Evolutionary conservation across 495 filamentous ascomycete genomes (phyloP).

Genomic region (Lasiosphaeria hispida): DNA sequence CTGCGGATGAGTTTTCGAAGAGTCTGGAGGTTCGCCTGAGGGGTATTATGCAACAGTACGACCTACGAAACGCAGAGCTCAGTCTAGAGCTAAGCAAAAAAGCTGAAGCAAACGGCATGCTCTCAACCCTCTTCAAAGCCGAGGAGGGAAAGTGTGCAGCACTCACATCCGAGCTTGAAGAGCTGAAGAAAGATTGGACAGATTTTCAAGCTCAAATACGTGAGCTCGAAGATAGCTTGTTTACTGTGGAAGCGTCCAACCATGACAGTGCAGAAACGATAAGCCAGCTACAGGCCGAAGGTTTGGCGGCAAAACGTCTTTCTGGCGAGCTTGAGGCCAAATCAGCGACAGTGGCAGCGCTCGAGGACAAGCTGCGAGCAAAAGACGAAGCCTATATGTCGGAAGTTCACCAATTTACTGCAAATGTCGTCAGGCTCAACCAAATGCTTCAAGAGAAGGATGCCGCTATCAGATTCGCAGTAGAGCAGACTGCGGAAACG

Average conservation of each 20-base stretch:
- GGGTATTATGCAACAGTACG: constrained; percentile 18
- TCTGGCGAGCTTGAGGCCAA: constrained; percentile 15
- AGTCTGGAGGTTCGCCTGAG: constrained; percentile 16
- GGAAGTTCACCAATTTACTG: constrained; percentile 11
- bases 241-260: constrained; percentile 7
- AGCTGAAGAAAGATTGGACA: constrained; percentile 5
- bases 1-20: neutral
- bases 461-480: neutral
- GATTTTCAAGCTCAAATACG: constrained; percentile 14
- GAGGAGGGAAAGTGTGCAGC: constrained; percentile 16
- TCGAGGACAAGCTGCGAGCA: constrained; percentile 16
- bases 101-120: constrained; percentile 23
- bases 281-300: neutral
- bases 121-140: constrained; percentile 16
- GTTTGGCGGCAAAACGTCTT: constrained; percentile 6
- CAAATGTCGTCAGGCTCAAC: constrained; percentile 17
- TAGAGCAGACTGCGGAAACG: neutral
- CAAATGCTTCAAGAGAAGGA: constrained; percentile 24
- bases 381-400: constrained; percentile 12
- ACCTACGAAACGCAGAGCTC: constrained; percentile 19
- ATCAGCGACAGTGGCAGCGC: constrained; percentile 8
- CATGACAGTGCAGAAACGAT: constrained; percentile 7
- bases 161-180: constrained; percentile 13
- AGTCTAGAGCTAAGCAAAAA: constrained; percentile 19
- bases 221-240: constrained; percentile 20